These are phyloP conservation scores for Epichloe typhina DNA, from an alignment of 2,329 filamentous ascomycete species.

Conservation along the genomic window DNA sequence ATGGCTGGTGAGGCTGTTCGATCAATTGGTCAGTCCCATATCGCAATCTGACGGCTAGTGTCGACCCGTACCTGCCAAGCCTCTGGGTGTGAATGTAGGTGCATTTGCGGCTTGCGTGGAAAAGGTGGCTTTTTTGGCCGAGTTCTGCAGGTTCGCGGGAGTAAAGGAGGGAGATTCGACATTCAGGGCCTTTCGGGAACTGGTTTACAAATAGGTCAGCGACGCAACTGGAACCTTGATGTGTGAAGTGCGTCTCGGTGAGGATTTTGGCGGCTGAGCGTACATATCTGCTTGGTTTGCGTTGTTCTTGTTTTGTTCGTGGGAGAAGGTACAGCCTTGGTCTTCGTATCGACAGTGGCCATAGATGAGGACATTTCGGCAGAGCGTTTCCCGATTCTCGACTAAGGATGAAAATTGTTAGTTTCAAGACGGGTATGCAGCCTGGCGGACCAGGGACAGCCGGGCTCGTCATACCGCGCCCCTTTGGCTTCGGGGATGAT, in stretches of 20 bases:
- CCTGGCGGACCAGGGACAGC: not conserved
- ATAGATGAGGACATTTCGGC: slow-evolving; percentile 86
- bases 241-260: not conserved
- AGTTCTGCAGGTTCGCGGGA: slow-evolving; percentile 38
- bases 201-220: slow-evolving; percentile 12
- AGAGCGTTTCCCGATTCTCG: slow-evolving; percentile 83
- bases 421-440: not conserved
- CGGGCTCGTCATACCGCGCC: slow-evolving; percentile 32
- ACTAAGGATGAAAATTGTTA: slow-evolving; percentile 1
- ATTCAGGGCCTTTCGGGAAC: slow-evolving; percentile 67
- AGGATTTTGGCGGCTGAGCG: slow-evolving; percentile 13
- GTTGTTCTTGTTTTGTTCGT: slow-evolving; percentile 55
- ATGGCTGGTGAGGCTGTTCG: slow-evolving; percentile 21
- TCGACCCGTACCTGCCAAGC: slow-evolving; percentile 26
- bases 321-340: slow-evolving; percentile 81
- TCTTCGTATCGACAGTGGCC: slow-evolving; percentile 88
- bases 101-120: slow-evolving; percentile 86
- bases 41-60: not conserved
- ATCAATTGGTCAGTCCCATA: not conserved
- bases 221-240: not conserved
- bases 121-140: slow-evolving; percentile 59
- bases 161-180: slow-evolving; percentile 96
- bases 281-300: slow-evolving; percentile 35
- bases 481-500: slow-evolving; percentile 40
- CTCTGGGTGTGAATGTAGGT: slow-evolving; percentile 69